These are phyloP conservation scores for Exophiala dermatitidis DNA, from an alignment of 2,329 filamentous ascomycete genomes.

Conservation along the genomic window DNA sequence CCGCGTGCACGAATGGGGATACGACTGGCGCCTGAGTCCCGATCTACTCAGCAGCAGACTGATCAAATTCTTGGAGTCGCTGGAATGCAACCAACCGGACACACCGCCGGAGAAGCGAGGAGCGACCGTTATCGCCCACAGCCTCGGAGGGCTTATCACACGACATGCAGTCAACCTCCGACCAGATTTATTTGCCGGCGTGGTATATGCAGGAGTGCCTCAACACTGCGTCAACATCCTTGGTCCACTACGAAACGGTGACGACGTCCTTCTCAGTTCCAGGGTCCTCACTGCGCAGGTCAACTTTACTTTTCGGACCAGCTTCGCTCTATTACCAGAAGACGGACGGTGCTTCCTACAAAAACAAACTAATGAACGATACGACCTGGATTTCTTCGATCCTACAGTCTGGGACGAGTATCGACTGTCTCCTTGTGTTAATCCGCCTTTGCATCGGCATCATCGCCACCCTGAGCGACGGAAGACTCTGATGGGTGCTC, in stretches of 20 bases:
- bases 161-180: conserved; percentile 78
- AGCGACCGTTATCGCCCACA: conserved; percentile 77
- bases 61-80: conserved; percentile 61
- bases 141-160: conserved; percentile 75
- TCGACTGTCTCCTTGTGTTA: conserved; percentile 69
- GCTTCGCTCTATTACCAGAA: conserved; percentile 75
- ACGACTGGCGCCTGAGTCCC: conserved; percentile 88
- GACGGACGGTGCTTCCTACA: conserved; percentile 84
- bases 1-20: conserved; percentile 82
- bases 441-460: conserved; percentile 52
- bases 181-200: conserved; percentile 77
- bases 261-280: conserved; percentile 81
- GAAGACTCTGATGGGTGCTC: conserved; percentile 40
- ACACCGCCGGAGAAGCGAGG: conserved; percentile 53
- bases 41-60: conserved; percentile 64
- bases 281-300: conserved; percentile 86
- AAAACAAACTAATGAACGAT: conserved; percentile 69
- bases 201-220: conserved; percentile 77
- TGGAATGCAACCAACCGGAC: conserved; percentile 65
- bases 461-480: conserved; percentile 29
- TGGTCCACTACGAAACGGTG: conserved; percentile 82
- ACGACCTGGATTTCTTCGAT: conserved; percentile 77
- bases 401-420: conserved; percentile 71
- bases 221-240: conserved; percentile 86
- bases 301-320: conserved; percentile 84